Percentiles rank a stretch among this genome's conserved stretches.
Conservation (phyloP, 768 basidiomycete genomes). For the Lentinula boryana region DNA sequence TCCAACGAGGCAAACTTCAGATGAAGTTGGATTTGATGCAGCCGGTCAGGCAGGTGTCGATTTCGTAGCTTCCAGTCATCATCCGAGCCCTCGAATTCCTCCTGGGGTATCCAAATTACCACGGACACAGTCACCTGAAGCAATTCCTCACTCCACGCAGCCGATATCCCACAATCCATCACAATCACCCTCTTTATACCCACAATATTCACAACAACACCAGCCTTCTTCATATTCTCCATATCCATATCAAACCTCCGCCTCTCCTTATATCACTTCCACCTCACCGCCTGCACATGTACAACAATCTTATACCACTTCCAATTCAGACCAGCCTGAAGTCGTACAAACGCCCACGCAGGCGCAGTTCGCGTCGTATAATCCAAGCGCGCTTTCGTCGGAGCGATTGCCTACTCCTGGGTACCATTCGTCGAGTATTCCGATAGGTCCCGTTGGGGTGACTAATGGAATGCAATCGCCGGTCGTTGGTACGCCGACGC, state of each 20-base stretch:
- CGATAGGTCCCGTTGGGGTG: slow-evolving; percentile 8
- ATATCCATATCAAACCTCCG: not conserved
- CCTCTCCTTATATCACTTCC: not conserved
- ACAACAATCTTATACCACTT: not conserved
- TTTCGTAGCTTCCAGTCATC: not conserved
- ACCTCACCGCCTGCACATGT: not conserved
- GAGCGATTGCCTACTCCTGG: slow-evolving; percentile 3
- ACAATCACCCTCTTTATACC: not conserved
- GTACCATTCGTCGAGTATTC: not conserved
- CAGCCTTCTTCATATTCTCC: not conserved
- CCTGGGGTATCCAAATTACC: not conserved
- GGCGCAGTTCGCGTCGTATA: slow-evolving; percentile 3
- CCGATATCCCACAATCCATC: not conserved
- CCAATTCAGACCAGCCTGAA: not conserved
- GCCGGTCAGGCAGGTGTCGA: slow-evolving; percentile 1
- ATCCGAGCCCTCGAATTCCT: slow-evolving; percentile 1
- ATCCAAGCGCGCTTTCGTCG: not conserved
- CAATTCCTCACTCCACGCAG: not conserved
- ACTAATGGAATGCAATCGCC: slow-evolving; percentile 6
- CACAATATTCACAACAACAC: not conserved
- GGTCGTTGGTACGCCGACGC: not conserved
- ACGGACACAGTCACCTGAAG: not conserved
- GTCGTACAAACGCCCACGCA: slow-evolving; percentile 3
- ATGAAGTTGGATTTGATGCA: slow-evolving; percentile 9
- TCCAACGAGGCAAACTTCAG: slow-evolving; percentile 9